Evolutionary conservation across 2,329 filamentous ascomycete genomes (phyloP).

Genomic region (Penicillium palitans): DNA sequence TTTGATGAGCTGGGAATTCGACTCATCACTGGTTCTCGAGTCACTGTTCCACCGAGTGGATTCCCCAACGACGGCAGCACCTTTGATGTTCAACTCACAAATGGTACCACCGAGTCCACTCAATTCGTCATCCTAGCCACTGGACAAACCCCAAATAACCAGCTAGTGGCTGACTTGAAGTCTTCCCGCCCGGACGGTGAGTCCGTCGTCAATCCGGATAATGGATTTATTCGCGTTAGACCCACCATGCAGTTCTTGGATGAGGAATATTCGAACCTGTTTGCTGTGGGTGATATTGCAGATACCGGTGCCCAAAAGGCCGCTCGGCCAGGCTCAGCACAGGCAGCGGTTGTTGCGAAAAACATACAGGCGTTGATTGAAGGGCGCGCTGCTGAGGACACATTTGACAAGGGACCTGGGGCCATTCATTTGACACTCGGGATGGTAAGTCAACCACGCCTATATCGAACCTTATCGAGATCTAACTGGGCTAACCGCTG

Average conservation of each 20-base stretch:
- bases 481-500: conserved; percentile 1
- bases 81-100: conserved; percentile 33
- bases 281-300: conserved; percentile 40
- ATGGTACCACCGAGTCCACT: conserved; percentile 35
- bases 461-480: neutral
- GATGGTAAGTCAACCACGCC: conserved; percentile 27
- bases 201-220: conserved; percentile 35
- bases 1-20: conserved; percentile 37
- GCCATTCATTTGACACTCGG: conserved; percentile 39
- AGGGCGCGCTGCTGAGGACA: conserved; percentile 26
- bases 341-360: conserved; percentile 35
- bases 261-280: conserved; percentile 33
- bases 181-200: conserved; percentile 18
- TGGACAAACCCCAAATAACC: conserved; percentile 51
- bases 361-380: conserved; percentile 38
- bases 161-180: conserved; percentile 37
- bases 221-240: conserved; percentile 36
- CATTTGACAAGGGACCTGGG: conserved; percentile 30
- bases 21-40: conserved; percentile 34
- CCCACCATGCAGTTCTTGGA: conserved; percentile 39
- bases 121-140: conserved; percentile 50
- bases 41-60: conserved; percentile 28
- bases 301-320: conserved; percentile 40
- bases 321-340: conserved; percentile 34
- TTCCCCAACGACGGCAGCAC: conserved; percentile 29